A percentile compares a stretch with the other conserved stretches of the same genome.
Evolutionary conservation across 2,329 filamentous ascomycete genomes (phyloP).

Genomic region (Dactylonectria macrodidyma): DNA sequence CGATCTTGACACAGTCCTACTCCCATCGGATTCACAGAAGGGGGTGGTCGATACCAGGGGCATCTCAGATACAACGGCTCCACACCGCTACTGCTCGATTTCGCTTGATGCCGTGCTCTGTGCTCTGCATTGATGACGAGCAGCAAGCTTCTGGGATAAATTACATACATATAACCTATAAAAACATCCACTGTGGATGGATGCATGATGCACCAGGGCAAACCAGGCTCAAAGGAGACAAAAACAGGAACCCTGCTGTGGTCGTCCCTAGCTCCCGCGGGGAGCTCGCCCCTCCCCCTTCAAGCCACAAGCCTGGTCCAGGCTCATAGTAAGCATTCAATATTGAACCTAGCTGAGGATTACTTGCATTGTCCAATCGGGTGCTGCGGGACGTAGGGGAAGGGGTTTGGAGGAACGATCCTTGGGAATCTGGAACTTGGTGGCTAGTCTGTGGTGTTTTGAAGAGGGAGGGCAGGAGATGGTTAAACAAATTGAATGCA

Average conservation of each 20-base stretch:
- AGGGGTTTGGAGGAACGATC: neutral
- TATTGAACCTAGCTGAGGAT: neutral
- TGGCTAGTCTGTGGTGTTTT: neutral
- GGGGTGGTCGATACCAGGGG: neutral
- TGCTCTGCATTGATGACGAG: neutral
- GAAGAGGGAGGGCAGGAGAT: neutral
- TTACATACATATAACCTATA: too few species aligned
- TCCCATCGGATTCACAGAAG: neutral
- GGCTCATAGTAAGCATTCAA: neutral
- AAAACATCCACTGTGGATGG: neutral
- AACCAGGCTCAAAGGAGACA: neutral
- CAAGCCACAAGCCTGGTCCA: neutral
- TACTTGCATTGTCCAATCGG: neutral
- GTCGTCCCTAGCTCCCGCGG: neutral
- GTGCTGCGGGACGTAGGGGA: neutral
- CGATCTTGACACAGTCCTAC: neutral
- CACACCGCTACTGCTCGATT: neutral
- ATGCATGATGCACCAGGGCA: neutral
- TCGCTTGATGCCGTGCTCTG: neutral
- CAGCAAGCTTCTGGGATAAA: neutral
- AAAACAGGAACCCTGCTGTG: neutral
- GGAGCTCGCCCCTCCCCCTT: neutral
- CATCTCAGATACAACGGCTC: neutral
- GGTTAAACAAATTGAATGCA: neutral
- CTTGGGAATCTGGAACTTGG: neutral